Evolutionary conservation across 2,329 filamentous ascomycete species (phyloP), one percentile per base, ranked within the genome.

Genomic region (Calonectria honghensis): DNA sequence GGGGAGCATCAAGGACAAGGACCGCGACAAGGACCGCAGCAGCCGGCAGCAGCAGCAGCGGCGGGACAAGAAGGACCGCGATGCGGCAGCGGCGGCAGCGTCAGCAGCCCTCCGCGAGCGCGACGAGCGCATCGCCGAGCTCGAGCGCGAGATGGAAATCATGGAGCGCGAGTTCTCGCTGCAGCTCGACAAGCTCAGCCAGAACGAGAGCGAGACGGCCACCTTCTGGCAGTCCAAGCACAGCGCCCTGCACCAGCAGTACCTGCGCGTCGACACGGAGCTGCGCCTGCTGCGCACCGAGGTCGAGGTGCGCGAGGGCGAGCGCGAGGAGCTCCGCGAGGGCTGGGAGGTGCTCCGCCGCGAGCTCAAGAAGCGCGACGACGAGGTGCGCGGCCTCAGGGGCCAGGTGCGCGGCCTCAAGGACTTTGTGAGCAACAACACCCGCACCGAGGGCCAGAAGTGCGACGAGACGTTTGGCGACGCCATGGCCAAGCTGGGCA

Each of bases 361-460:
- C 9, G 86, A 90, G 75, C 78, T 90, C 14, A 83, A 84, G 20
- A 86, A 85, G 67, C 85, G 86, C n/a, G 91, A 93, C 68, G 89
- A 90, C 31, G 91, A 93, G 83, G 87, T 91, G 5, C 84, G 86
- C 29, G 85, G 86, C 64, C 84, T 94, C 74, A 85, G 90, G 68
- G 86, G 87, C 4, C 93, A 95, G 83, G 89, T 95, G 0, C 84
- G 91, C 13, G 93, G 92, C 2, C 85, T 95, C 73, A 95, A 95
- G 87, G 91, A 92, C 78, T 94, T 91, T 86, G 93, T 95, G 72
- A 94, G 93, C 79, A 91, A 89, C 29, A 91, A 90, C 76, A 94
- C 93, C 13, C 87, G 92, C 39, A 87, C 89, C 65, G 91, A 91
- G 37, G 90, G 90, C 29, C 90, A 93, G 82, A 87, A 86, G 70